A percentile compares a stretch with the other conserved stretches of the same genome.
Conservation (phyloP, 208 protist genomes). For the Sergeia podlipaevii region DNA sequence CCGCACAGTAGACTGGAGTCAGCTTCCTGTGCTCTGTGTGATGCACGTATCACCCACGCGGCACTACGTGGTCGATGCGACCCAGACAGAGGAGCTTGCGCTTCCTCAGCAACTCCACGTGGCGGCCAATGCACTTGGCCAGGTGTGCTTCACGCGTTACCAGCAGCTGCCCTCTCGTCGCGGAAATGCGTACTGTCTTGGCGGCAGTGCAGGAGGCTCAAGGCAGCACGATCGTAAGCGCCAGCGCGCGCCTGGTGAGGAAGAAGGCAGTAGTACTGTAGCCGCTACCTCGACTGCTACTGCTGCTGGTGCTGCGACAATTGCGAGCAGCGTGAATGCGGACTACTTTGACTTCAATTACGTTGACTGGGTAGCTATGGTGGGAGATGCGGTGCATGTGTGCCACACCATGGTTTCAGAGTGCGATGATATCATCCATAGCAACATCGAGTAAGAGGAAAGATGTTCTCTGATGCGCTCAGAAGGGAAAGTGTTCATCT, state of each 20-base stretch:
- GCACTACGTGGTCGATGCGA: slow-evolving; percentile 79
- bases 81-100: slow-evolving; percentile 64
- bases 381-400: slow-evolving; percentile 38
- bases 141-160: slow-evolving; percentile 53
- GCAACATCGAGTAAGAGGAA: background rate
- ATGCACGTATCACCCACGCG: slow-evolving; percentile 62
- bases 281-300: background rate
- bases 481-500: too few relatives aligned
- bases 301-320: background rate
- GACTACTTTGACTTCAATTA: slow-evolving; percentile 13
- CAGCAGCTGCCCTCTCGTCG: slow-evolving; percentile 70
- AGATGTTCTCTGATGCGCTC: background rate
- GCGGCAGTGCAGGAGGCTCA: slow-evolving; percentile 2
- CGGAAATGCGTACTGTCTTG: slow-evolving; percentile 42
- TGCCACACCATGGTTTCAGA: slow-evolving; percentile 71
- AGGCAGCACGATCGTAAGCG: background rate
- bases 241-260: background rate
- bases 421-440: slow-evolving; percentile 59
- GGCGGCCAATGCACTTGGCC: slow-evolving; percentile 39
- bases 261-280: background rate
- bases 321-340: background rate
- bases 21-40: slow-evolving; percentile 56
- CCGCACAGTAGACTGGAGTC: slow-evolving; percentile 41
- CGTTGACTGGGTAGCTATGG: slow-evolving; percentile 31
- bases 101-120: slow-evolving; percentile 77